Evolutionary conservation across 306 rosid species (phyloP), one percentile per base, ranked within the genome.

Genomic region (Citrullus mucosospermus): DNA sequence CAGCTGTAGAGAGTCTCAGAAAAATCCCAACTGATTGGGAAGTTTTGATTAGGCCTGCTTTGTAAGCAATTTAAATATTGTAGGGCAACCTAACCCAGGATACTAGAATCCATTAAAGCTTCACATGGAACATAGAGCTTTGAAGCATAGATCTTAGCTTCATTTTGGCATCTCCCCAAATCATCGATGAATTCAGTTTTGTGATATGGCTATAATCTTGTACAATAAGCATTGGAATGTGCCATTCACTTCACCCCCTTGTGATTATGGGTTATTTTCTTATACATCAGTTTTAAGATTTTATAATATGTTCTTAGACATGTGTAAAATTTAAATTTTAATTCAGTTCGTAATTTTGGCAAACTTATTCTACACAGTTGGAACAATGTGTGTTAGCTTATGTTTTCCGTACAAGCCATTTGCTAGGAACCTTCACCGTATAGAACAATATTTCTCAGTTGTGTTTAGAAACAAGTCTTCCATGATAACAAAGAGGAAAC

Each of bases 41-140:
- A 71, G 18, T 51, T 53, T 16, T 53, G 62, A 74, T 30, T 9
- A 18, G 28, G 62, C 46, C 78, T 32, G 78, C 34, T 53, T 11
- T 74, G 61, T 53, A 74, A 53, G 48, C 78, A 74, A 74, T 53
- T 74, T 74, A 74, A 48, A 53, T 50, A 74, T 53, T 48, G 8
- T 74, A 74, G 62, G 20, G 46, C 10, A 12, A 6, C 15, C 18
- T 17, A 12, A 6, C 15, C n/a, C 16, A 38, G 28, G 11, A 53
- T 14, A 2, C 44, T 54, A 53, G 58, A 53, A 74, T 25, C 53
- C 30, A 32, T 74, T 9, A 53, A 17, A 74, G 41, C 62, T 74
- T 53, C 48, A 30, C 30, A 53, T 11, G 30, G 34, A 73, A 30
- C 61, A 32, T 71, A 48, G 22, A 15, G 57, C 59, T 71, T 25